Evolutionary conservation across 441 rosid genomes (phyloP).

Genomic region (Pelargonium fulgidum): DNA sequence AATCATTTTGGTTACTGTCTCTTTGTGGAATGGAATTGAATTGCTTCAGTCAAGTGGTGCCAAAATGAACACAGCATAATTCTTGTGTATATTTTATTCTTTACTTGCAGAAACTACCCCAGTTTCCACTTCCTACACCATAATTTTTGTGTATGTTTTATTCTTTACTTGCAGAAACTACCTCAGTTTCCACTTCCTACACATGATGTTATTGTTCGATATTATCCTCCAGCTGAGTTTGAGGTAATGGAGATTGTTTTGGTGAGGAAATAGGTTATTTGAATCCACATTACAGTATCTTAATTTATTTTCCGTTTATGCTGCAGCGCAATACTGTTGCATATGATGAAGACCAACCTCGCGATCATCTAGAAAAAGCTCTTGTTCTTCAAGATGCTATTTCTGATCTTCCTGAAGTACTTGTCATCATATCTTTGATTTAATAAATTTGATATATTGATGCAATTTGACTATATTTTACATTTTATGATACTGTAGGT

Average conservation of each 20-base stretch:
- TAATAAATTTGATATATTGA: not conserved
- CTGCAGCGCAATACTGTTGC: slow-evolving; percentile 44
- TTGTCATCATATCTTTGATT: slow-evolving; percentile 13
- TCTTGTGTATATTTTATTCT: slow-evolving; percentile 1
- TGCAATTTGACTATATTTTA: not conserved
- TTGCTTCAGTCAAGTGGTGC: slow-evolving; percentile 2
- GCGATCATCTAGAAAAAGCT: slow-evolving; percentile 32
- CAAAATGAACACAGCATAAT: slow-evolving; percentile 17
- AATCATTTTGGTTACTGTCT: not conserved
- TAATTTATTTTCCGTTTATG: slow-evolving; percentile 6
- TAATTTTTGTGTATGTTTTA: not conserved
- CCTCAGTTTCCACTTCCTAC: slow-evolving; percentile 81
- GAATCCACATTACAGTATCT: not conserved
- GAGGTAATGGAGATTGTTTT: slow-evolving; percentile 35
- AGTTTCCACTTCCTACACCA: slow-evolving; percentile 58
- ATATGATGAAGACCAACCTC: slow-evolving; percentile 36
- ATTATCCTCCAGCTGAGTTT: slow-evolving; percentile 52
- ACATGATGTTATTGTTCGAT: slow-evolving; percentile 60
- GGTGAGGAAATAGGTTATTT: not conserved
- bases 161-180: slow-evolving; percentile 33
- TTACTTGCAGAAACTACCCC: slow-evolving; percentile 52
- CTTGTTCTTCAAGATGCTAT: slow-evolving; percentile 56
- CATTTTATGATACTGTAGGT: slow-evolving; percentile 30
- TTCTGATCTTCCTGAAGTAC: slow-evolving; percentile 57
- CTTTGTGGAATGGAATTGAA: not conserved